Evolutionary conservation across 225 moss, liverwort and hornwort genomes (phyloP), one percentile per base, ranked within the genome.

Genomic region (Marchantia paleacea): DNA sequence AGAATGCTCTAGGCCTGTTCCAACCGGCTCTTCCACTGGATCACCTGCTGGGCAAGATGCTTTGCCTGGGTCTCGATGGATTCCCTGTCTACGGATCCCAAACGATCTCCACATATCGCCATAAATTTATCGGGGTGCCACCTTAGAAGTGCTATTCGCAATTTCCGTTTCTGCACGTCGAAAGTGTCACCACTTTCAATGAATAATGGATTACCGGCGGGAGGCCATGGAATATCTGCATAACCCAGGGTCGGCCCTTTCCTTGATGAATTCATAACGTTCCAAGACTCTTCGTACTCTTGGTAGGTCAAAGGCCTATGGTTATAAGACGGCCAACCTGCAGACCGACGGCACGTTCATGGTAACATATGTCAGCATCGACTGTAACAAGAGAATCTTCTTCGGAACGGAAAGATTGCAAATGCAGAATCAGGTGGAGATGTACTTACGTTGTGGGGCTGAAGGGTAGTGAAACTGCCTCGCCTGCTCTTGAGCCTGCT

Each of bases 61-160:
- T 85, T 83, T 18, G 85, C 87, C 47, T 81, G 77, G 26, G 77
- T 79, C 73, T 83, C 83, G 67, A 86, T 88, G 39, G 13, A 51
- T 3, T 80, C 85, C 57, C 66, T 81, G 24, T 88, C 88, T 28
- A 18, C 58, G 14, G 58, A 55, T 30, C 79, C 79, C 66, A 86
- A 65, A 29, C 82, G 81, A 49, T 80, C 67, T 57, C 86, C 88
- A 29, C 79, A 86, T 9, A 83, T 50, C 0, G 83, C 81, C 65
- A 80, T 24, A 60, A 88, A 88, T 30, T 88, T 88, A 75, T 88
- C 86, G 16, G 88, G 88, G 14, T 88, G 88, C 88, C 88, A 88
- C 49, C 86, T 79, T 47, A 88, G 50, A 10, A 88, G 82, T 9
- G 88, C 88, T 19, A 52, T 68, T 67, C 80, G 78, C 51, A 85